Conservation (phyloP, 305 asterid genomes). For the Coffea humblotiana region DNA sequence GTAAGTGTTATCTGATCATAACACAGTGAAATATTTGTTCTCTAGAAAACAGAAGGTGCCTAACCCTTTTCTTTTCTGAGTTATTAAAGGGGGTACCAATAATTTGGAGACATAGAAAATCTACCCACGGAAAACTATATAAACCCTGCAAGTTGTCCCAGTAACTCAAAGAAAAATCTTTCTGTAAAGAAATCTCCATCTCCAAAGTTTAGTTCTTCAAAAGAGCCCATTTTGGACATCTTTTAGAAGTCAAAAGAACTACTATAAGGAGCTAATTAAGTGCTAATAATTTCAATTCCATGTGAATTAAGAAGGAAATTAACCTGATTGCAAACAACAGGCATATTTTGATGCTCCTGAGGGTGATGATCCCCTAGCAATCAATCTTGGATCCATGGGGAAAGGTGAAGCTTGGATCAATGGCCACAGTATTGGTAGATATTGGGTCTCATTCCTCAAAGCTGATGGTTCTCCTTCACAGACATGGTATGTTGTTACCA, state of each 20-base stretch:
- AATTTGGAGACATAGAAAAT: neutral
- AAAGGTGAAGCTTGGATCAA: conserved; percentile 88
- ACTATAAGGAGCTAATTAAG: neutral
- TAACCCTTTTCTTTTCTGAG: neutral
- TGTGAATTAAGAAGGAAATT: neutral
- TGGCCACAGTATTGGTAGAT: conserved; percentile 79
- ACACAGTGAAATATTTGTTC: neutral
- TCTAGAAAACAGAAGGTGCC: neutral
- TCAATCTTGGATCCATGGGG: conserved; percentile 88
- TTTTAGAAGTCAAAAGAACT: too few relatives aligned
- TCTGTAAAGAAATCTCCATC: neutral
- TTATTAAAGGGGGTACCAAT: too few relatives aligned
- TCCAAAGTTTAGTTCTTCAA: neutral
- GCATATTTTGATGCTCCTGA: conserved; percentile 61
- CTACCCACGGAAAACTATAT: neutral
- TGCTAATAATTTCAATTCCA: neutral
- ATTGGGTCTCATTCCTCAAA: conserved; percentile 71
- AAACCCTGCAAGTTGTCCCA: neutral
- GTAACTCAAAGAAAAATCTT: neutral
- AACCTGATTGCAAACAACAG: conserved; percentile 30
- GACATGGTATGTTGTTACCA: conserved; percentile 47
- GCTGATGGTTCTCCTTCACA: conserved; percentile 68
- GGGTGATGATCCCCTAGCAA: conserved; percentile 68
- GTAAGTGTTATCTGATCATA: neutral
- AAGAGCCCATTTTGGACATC: neutral